phyloP scores from a whole-genome alignment of 208 protist genomes.

The Leishmania tarentolae region DNA sequence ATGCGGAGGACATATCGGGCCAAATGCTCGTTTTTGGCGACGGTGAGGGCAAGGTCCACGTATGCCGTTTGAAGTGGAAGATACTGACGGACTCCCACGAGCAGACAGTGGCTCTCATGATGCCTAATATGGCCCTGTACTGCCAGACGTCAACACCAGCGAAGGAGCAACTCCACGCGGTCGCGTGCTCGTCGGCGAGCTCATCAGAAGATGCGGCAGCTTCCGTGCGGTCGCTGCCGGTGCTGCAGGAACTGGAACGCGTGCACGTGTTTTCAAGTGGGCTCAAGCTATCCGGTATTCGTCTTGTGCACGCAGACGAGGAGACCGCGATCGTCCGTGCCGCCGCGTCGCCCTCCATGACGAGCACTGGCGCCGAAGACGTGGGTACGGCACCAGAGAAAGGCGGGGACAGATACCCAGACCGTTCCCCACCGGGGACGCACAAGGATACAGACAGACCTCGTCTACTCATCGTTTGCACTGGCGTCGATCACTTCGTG shows the following conservation, averaged over 20 bases:
- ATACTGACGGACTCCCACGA: slow-evolving; percentile 21
- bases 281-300: slow-evolving; percentile 22
- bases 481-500: slow-evolving; percentile 59
- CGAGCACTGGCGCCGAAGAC: neutral
- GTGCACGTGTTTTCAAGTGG: slow-evolving; percentile 46
- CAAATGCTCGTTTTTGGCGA: slow-evolving; percentile 69
- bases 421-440: neutral
- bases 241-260: slow-evolving; percentile 39
- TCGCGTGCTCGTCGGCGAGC: neutral
- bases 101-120: slow-evolving; percentile 36
- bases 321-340: neutral
- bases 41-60: slow-evolving; percentile 69
- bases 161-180: slow-evolving; percentile 10
- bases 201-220: neutral
- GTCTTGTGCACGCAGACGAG: slow-evolving; percentile 29
- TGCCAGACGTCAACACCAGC: neutral
- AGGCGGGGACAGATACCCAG: too few relatives aligned
- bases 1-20: slow-evolving; percentile 27
- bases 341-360: neutral
- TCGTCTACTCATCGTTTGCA: slow-evolving; percentile 64
- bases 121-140: slow-evolving; percentile 47
- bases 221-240: slow-evolving; percentile 34
- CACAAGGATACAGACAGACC: neutral
- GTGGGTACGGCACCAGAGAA: neutral
- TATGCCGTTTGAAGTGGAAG: slow-evolving; percentile 55